Evolutionary conservation across 169 alveolate genomes (phyloP), one percentile per base, ranked within the genome.

Genomic region (Plasmodium coatneyi): DNA sequence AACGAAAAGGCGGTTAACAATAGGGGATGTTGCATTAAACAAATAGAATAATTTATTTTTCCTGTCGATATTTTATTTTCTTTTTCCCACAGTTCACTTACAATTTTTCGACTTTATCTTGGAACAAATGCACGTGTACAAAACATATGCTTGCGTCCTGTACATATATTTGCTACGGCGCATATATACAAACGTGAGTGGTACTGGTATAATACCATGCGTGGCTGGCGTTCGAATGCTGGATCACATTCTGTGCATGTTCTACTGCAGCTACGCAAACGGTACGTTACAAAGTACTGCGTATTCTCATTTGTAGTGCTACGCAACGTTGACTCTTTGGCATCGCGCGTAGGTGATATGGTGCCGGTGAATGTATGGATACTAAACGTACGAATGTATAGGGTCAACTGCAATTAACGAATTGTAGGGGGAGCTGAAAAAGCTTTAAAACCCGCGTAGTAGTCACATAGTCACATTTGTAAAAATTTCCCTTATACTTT

Each of bases 11-110:
- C 32, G 36, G 76, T 66, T 66, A 66, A 22, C n/a, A 66, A 66
- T n/a, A 9, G 76, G 76, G 0, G n/a, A 66, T 25, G 36, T 66
- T 22, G 34, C 16, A 25, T 66, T 22, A 25, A 79, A 79, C 39
- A 79, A 79, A 79, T 43, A 79, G 84, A 41, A 28, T 79, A 79
- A 79, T 19, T 79, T 79, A 41, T 28, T 66, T 66, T 25, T 66
- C 36, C 5, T 0, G 30, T 25, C 76, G 30, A 19, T 28, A 25
- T 25, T 22, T 66, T 66, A 25, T 66, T 66, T 66, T 66, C 0
- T 66, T 9, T 66, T 66, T 66, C 76, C 76, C 30, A 66, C 39
- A 10, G 19, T 66, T 25, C 76, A 66, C 36, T 66, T 66, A 28
- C 5, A 1, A 0, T 66, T 66, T 66, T 66, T 22, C 30, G n/a